Evolutionary conservation across 305 asterid species (phyloP).

Genomic region (Fraxinus sp.): DNA sequence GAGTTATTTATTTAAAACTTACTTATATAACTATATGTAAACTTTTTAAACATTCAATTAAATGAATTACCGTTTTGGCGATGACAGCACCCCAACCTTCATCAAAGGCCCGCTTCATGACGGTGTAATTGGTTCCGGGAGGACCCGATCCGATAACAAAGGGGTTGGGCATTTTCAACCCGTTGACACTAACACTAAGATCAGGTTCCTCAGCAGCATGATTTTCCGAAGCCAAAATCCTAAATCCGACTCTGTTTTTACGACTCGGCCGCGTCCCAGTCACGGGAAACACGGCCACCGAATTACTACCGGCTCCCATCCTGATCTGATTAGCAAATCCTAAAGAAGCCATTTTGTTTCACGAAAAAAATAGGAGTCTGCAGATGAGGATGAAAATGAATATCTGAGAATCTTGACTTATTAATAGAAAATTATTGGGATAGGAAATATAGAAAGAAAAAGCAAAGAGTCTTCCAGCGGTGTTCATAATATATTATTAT

Average conservation of each 20-base stretch:
- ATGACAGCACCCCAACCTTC: constrained; percentile 99
- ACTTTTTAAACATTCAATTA: neutral
- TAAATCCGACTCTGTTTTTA: constrained; percentile 43
- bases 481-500: no score
- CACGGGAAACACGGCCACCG: constrained; percentile 39
- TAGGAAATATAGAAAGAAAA: neutral
- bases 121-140: constrained; percentile 89
- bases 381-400: constrained; percentile 47
- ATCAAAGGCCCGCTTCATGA: constrained; percentile 92
- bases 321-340: constrained; percentile 43
- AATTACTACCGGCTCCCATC: constrained; percentile 22
- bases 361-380: constrained; percentile 5
- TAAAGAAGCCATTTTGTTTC: constrained; percentile 43
- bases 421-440: neutral
- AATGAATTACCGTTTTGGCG: constrained; percentile 78
- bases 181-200: constrained; percentile 83
- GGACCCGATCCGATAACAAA: constrained; percentile 98
- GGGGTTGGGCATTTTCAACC: constrained; percentile 91
- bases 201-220: constrained; percentile 56
- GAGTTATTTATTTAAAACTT: neutral
- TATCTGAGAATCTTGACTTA: constrained; percentile 43
- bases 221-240: constrained; percentile 43
- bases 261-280: constrained; percentile 22
- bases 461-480: neutral
- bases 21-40: neutral